Percentiles rank a stretch among this genome's conserved stretches.
phyloP scores from a whole-genome alignment of 306 rosid genomes.

The Abrus precatorius region DNA sequence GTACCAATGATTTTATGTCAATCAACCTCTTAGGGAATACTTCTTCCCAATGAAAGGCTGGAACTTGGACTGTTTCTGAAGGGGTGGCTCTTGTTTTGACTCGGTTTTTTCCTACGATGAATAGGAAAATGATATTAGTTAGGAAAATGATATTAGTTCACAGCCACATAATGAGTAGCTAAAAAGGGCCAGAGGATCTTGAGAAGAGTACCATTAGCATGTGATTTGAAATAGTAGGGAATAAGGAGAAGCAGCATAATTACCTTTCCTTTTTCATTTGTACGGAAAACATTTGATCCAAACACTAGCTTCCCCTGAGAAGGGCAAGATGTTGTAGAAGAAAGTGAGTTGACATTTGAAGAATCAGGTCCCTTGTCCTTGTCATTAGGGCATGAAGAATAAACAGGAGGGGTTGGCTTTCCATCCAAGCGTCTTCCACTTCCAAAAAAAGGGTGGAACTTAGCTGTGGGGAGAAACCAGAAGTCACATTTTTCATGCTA shows the following conservation, averaged over 20 bases:
- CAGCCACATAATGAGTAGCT: not conserved
- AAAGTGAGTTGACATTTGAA: constrained; percentile 52
- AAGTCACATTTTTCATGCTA: constrained; percentile 19
- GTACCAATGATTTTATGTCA: not conserved
- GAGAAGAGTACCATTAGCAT: not conserved
- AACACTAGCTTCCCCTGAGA: constrained; percentile 92
- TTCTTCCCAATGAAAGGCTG: constrained; percentile 87
- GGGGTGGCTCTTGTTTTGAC: constrained; percentile 67
- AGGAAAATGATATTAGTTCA: constrained; percentile 20
- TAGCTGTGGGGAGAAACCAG: constrained; percentile 59
- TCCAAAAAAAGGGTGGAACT: constrained; percentile 89
- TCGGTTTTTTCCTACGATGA: constrained; percentile 67
- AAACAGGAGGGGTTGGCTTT: constrained; percentile 65
- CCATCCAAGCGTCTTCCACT: constrained; percentile 94
- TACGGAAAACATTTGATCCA: constrained; percentile 71
- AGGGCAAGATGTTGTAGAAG: constrained; percentile 71
- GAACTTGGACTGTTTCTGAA: constrained; percentile 74
- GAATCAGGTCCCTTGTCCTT: constrained; percentile 59
- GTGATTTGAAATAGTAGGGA: not conserved
- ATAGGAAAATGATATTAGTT: constrained; percentile 7
- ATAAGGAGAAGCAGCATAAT: constrained; percentile 18
- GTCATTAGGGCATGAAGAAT: constrained; percentile 60
- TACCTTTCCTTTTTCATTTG: constrained; percentile 74
- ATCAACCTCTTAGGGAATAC: constrained; percentile 87
- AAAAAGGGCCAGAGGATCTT: not conserved